Conservation (phyloP, 345 rosid genomes). For the Brassica carinata region DNA sequence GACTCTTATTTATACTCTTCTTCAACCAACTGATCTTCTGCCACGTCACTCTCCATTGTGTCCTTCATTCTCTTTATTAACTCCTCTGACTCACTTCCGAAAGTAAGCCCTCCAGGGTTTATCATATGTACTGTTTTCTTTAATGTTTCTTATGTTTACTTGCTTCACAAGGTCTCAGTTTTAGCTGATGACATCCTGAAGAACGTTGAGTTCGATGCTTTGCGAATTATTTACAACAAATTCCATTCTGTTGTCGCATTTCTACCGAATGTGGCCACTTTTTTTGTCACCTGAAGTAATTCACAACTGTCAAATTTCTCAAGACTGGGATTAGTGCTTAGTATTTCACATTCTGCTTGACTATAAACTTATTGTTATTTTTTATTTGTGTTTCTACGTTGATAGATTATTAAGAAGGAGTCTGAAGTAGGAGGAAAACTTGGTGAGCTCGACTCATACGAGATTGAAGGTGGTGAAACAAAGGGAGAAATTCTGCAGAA, state of each 20-base stretch:
- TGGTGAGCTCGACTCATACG: conserved; percentile 90
- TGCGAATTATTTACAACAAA: conserved; percentile 90
- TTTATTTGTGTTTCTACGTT: neutral
- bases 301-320: conserved; percentile 29
- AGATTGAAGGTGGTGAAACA: conserved; percentile 95
- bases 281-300: conserved; percentile 88
- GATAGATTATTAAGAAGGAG: conserved; percentile 80
- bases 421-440: conserved; percentile 92
- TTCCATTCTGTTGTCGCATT: conserved; percentile 80
- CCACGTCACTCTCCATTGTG: no score
- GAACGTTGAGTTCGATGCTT: conserved; percentile 88
- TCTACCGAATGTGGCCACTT: conserved; percentile 76
- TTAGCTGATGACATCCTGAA: conserved; percentile 95
- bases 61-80: no score
- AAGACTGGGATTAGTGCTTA: neutral
- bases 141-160: conserved; percentile 11
- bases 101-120: no score
- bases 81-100: no score
- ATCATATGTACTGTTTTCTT: neutral
- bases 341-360: conserved; percentile 9
- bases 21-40: no score
- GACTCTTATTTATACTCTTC: no score
- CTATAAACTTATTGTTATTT: neutral
- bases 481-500: conserved; percentile 94
- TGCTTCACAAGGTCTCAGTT: conserved; percentile 77